Evolutionary conservation across 257 asterid genomes (phyloP).

Genomic region (Primulina eburnea): DNA sequence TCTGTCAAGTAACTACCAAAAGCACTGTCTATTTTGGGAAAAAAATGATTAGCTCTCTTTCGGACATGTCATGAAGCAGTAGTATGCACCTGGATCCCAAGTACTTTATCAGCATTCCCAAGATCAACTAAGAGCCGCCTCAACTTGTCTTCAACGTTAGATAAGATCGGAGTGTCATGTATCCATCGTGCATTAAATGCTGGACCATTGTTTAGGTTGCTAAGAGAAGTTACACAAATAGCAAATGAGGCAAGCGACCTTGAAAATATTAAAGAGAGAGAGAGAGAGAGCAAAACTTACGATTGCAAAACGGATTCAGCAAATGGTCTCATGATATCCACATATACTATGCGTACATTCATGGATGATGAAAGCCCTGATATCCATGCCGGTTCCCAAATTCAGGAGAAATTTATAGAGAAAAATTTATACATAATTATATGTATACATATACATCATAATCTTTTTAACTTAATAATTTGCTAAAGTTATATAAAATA

Average conservation of each 20-base stretch:
- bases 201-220: slow-evolving; percentile 73
- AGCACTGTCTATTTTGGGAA: not conserved
- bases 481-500: not conserved
- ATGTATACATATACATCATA: slow-evolving; percentile 1
- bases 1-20: not conserved
- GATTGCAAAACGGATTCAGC: slow-evolving; percentile 88
- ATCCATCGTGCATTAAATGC: slow-evolving; percentile 66
- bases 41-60: not conserved
- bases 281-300: slow-evolving; percentile 37
- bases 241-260: slow-evolving; percentile 29
- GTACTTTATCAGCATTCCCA: slow-evolving; percentile 82
- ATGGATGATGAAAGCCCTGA: slow-evolving; percentile 91
- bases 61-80: slow-evolving; percentile 18
- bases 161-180: slow-evolving; percentile 68
- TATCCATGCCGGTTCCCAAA: slow-evolving; percentile 29
- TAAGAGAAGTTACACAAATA: slow-evolving; percentile 41
- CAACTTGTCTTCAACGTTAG: slow-evolving; percentile 80
- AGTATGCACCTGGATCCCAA: slow-evolving; percentile 82
- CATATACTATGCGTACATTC: slow-evolving; percentile 74
- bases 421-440: slow-evolving; percentile 16
- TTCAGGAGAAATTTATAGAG: slow-evolving; percentile 19
- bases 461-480: not conserved
- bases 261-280: slow-evolving; percentile 18
- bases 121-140: slow-evolving; percentile 79
- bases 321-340: slow-evolving; percentile 95